Evolutionary conservation across 495 filamentous ascomycete species (phyloP).

Genomic region (Cudoniella acicularis): DNA sequence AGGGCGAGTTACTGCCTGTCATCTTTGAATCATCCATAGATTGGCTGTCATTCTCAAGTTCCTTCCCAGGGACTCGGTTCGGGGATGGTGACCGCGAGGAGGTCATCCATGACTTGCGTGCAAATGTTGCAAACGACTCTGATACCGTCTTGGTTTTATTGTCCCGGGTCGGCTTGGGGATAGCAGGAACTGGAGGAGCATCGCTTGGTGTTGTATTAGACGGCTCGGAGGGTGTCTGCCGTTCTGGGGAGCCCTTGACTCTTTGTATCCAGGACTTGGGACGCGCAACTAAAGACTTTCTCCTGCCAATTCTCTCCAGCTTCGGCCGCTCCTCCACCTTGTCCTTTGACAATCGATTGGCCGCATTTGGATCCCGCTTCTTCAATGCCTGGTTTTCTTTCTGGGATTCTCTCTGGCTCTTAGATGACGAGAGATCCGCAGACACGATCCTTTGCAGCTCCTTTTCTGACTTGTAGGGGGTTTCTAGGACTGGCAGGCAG

Average conservation of each 20-base stretch:
- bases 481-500: slow-evolving; percentile 15
- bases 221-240: slow-evolving; percentile 7
- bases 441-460: slow-evolving; percentile 7
- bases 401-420: background rate
- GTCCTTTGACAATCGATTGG: slow-evolving; percentile 15
- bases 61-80: slow-evolving; percentile 14
- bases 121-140: slow-evolving; percentile 62
- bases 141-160: slow-evolving; percentile 34
- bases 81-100: slow-evolving; percentile 61
- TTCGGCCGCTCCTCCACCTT: slow-evolving; percentile 21
- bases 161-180: slow-evolving; percentile 22
- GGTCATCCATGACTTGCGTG: slow-evolving; percentile 64
- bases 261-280: slow-evolving; percentile 30
- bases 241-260: slow-evolving; percentile 26
- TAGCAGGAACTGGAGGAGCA: slow-evolving; percentile 20
- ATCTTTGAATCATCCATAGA: slow-evolving; percentile 8
- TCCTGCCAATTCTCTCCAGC: slow-evolving; percentile 21
- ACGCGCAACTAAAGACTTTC: slow-evolving; percentile 26
- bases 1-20: slow-evolving; percentile 7
- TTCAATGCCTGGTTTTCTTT: slow-evolving; percentile 1
- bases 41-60: slow-evolving; percentile 11
- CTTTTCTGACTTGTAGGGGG: slow-evolving; percentile 3
- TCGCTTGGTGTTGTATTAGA: slow-evolving; percentile 13
- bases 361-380: slow-evolving; percentile 7
- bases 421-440: slow-evolving; percentile 1